Evolutionary conservation across 768 basidiomycete species (phyloP).

Genomic region (Naganishia onofrii): DNA sequence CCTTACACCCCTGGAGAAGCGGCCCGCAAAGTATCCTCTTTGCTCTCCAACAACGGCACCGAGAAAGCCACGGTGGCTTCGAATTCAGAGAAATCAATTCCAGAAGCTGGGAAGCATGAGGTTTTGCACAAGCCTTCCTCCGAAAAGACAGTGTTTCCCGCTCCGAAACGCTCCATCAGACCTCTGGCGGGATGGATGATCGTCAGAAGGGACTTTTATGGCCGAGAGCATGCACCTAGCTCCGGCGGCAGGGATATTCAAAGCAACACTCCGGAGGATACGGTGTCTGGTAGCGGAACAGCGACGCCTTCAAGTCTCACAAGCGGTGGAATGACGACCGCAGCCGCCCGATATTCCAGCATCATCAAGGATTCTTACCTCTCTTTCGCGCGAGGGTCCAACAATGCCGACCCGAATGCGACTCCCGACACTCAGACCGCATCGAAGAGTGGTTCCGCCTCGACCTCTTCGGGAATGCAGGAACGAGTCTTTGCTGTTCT

Average conservation of each 20-base stretch:
- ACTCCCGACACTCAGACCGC: background rate
- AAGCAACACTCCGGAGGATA: background rate
- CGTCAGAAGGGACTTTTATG: conserved; percentile 5
- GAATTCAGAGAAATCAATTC: background rate
- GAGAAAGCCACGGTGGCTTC: background rate
- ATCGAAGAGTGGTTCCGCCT: conserved; percentile 56
- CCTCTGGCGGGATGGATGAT: conserved; percentile 19
- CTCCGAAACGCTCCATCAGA: conserved; percentile 8
- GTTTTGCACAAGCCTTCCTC: background rate
- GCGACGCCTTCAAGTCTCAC: background rate
- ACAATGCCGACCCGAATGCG: background rate
- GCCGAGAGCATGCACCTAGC: background rate
- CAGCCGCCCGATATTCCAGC: conserved; percentile 7
- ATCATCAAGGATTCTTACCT: conserved; percentile 68
- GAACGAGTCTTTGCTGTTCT: conserved; percentile 90
- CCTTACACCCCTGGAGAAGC: conserved; percentile 15
- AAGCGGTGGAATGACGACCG: conserved; percentile 6
- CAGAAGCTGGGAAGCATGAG: background rate
- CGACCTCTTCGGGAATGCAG: conserved; percentile 61
- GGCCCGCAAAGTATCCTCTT: conserved; percentile 13
- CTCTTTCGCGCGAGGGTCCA: conserved; percentile 60
- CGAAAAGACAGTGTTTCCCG: background rate
- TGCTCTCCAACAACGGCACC: background rate
- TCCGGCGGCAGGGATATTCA: background rate
- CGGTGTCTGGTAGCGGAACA: background rate